Percentiles rank a stretch among this genome's conserved stretches.
These are phyloP conservation scores for Sugiyamaella neomexicana DNA, from an alignment of 1,139 yeast species.

Conservation along the genomic window DNA sequence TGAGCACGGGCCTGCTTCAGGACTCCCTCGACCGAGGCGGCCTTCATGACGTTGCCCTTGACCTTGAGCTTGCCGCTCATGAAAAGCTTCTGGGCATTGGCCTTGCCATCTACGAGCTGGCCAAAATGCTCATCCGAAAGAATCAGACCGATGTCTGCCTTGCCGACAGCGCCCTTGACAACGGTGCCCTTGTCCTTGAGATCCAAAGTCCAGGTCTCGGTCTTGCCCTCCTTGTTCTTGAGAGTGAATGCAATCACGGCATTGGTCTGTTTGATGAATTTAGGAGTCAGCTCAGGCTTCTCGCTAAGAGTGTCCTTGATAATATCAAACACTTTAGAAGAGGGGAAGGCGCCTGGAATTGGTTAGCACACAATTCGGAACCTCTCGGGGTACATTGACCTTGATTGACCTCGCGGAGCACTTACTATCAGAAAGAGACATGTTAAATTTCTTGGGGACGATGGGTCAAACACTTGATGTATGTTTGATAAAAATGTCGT, in stretches of 20 bases:
- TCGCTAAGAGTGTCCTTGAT: slow-evolving; percentile 36
- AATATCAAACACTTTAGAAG: slow-evolving; percentile 44
- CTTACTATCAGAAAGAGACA: slow-evolving; percentile 29
- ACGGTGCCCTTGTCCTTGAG: slow-evolving; percentile 64
- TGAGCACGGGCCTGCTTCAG: slow-evolving; percentile 61
- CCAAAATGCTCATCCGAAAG: slow-evolving; percentile 61
- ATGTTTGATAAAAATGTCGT: neutral
- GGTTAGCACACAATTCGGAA: too few species aligned
- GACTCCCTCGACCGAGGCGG: slow-evolving; percentile 71
- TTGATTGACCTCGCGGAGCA: too few species aligned
- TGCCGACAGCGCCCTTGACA: slow-evolving; percentile 48
- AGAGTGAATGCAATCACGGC: slow-evolving; percentile 68
- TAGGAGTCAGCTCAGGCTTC: slow-evolving; percentile 37
- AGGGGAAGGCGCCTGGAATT: slow-evolving; percentile 39
- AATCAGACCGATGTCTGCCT: slow-evolving; percentile 66
- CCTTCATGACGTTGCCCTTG: slow-evolving; percentile 89
- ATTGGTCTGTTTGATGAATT: slow-evolving; percentile 50
- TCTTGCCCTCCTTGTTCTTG: slow-evolving; percentile 65
- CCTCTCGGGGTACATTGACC: too few species aligned
- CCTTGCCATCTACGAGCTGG: slow-evolving; percentile 71
- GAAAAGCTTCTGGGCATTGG: slow-evolving; percentile 81
- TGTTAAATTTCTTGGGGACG: slow-evolving; percentile 7
- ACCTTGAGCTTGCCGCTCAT: slow-evolving; percentile 83
- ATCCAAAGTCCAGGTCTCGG: slow-evolving; percentile 70
- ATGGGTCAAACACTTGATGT: neutral